Base-by-base conservation (phyloP, 2,329 filamentous ascomycete species). In the Epichloe glyceriae region DNA sequence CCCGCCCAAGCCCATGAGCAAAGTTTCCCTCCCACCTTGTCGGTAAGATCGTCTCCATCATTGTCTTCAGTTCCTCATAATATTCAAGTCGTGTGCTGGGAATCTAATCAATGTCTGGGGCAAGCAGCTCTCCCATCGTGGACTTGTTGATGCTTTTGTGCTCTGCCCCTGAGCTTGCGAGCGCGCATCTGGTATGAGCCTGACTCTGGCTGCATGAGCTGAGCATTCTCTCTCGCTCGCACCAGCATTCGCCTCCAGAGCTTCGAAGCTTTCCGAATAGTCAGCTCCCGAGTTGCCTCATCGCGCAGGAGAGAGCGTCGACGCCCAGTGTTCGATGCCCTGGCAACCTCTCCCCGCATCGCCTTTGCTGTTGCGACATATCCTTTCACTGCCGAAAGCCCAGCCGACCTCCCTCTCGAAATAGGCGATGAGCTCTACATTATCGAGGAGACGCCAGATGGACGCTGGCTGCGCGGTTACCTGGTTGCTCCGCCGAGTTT, bases 361-460 rank as follows among this genome's bases (percentile, higher is more conserved):
- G 93, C 90, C 65, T 98, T 97, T 75, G 94, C 91, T 61, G 87
- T 98, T 69, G 93, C 91, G 74, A 90, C 85, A 58, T 95, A 90
- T 67, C 93, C 93, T 38, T 98, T 98, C 71, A 78, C 86, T 60
- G 87, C 93, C 54, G 84, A 86, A 53, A 84, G 84, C 57, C 82
- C 89, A 50, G 87, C 89, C 66, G 93, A 98, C 69, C 82, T 98
- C 19, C 93, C 94, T 10, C 84, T 98, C 65, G 90, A 98, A 69
- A 88, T 98, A 56, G 93, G 93, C 66, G 93, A 98, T 77, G 93
- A 98, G 70, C 76, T 98, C 57, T 98, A 98, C 71, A 94, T 98
- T 58, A 96, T 98, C 64, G 91, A 97, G 70, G 88, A 97, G 70
- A 94, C 91, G 39, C 85, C 88, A 20, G 82, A 95, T 69, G 87